Base-by-base conservation (phyloP, 176 grass and related monocot genomes). In the Urochloa ruziziensis region DNA sequence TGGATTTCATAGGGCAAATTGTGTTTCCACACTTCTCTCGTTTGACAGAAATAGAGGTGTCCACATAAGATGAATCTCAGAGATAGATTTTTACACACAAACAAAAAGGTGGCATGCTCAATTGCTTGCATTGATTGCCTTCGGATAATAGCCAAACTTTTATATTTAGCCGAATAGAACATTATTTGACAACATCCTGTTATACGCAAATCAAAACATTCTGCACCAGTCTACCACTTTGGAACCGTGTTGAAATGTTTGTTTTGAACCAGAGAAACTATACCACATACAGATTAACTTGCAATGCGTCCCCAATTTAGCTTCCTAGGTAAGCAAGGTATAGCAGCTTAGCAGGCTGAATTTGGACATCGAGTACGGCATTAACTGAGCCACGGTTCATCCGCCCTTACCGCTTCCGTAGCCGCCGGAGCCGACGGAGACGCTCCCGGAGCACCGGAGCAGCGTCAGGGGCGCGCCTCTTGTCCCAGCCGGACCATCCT, bases 371-470 rank as follows among this genome's bases (percentile, higher is more conserved):
- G 59, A 62, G 16, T 21, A 73, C 27, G 44, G 6, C 32, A 69
- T 60, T 17, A 77, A 14, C 5, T 44, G 13, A n/a, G 36, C 35
- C 21, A 83, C 14, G 29, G 35, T 14, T 78, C 40, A 4, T 51
- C 37, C 46, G 58, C 16, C 62, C 81, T 87, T 89, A 97, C 94
- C 89, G 43, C 72, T 46, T 32, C 66, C 79, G 16, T 80, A 86
- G 61, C 81, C 74, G 2, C 78, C 85, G 19, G 84, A 27, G 51
- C 80, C 62, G 14, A 91, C 62, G 40, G 91, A 91, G 79, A 93
- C 66, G 64, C 80, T 83, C 74, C 83, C 58, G 21, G 91, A 54
- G 76, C 91, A 96, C 57, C 73, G 57, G 28, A 73, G 53, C 36
- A 65, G 49, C 56, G 16, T 66, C 34, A 80, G 35, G 53, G 72